Evolutionary conservation across 352 stramenopile genomes (phyloP).

Genomic region (Phytopythium sindhum): DNA sequence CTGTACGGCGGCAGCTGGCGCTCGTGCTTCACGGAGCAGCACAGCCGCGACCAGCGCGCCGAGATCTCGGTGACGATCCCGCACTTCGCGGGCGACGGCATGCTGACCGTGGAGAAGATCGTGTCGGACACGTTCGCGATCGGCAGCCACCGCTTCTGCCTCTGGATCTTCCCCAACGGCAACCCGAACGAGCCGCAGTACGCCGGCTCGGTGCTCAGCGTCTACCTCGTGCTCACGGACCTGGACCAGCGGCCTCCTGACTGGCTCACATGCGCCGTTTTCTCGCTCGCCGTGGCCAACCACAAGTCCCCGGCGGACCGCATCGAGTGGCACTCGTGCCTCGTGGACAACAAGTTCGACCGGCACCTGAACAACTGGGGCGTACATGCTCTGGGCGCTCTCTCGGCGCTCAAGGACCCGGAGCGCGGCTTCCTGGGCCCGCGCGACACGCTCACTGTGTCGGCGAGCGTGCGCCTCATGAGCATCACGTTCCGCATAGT

Average conservation of each 20-base stretch:
- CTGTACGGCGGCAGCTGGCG: conserved; percentile 75
- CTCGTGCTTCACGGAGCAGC: conserved; percentile 56
- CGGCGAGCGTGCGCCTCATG: conserved; percentile 71
- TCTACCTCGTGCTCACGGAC: conserved; percentile 80
- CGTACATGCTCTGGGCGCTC: conserved; percentile 67
- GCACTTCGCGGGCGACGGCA: conserved; percentile 36
- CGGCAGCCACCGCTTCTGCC: conserved; percentile 66
- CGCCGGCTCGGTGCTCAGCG: conserved; percentile 56
- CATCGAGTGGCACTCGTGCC: conserved; percentile 80
- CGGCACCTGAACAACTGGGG: conserved; percentile 74
- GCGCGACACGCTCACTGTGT: conserved; percentile 53
- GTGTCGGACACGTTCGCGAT: conserved; percentile 75
- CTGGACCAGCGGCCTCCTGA: conserved; percentile 41
- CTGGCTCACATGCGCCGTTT: conserved; percentile 80
- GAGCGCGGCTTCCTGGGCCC: conserved; percentile 43
- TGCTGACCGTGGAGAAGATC: conserved; percentile 54
- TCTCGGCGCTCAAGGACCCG: conserved; percentile 51
- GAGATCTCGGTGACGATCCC: conserved; percentile 55
- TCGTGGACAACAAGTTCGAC: conserved; percentile 84
- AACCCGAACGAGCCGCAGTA: conserved; percentile 80
- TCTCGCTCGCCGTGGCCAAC: conserved; percentile 68
- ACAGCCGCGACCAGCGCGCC: conserved; percentile 40
- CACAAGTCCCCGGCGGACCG: conserved; percentile 30
- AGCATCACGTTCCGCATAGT: conserved; percentile 75
- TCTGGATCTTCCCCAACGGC: conserved; percentile 79